Evolutionary conservation across 345 rosid species (phyloP), one percentile per base, ranked within the genome.

Genomic region (Trapa bicornis): DNA sequence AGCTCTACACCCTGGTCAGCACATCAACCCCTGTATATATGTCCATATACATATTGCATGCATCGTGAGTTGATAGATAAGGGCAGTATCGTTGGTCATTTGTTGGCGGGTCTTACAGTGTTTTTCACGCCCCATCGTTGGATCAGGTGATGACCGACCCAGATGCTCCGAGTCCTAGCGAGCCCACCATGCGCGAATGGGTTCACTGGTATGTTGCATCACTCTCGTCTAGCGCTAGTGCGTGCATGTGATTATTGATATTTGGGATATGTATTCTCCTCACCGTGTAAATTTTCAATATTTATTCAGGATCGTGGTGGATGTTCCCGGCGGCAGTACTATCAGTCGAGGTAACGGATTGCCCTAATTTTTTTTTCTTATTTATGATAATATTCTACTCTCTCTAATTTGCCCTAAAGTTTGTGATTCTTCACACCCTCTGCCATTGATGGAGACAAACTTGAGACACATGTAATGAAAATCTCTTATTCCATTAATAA

Each of bases 151-250:
- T 91, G 97, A 87, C 83, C 35, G 96, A 91, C 73, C 96, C 97
- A 50, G 97, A 91, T 69, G 96, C 97, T 35, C 97, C 97, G 6
- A 89, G 96, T 61, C 97, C 97, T 10, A 87, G 98, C 67, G 96
- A 89, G 73, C 98, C 98, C 1, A 77, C 70, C 79, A 75, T 84
- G 89, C 76, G 98, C 67, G 98, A 92, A 70, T 87, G 94, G 96
- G 78, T 86, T 67, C 98, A 92, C 57, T 92, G 98, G 97, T 91
- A 29, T 3, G 76, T 70, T 33, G 13, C 42, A 17, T 64, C 56
- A 14, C 33, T 17, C n/a, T 45, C 2, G 15, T 61, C 22, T 7
- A 14, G 29, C 29, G 29, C 29, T 22, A 22, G 29, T 22, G 29
- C 10, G n/a, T 37, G 12, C 3, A 42, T 17, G 12, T 56, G 39